Evolutionary conservation across 441 rosid genomes (phyloP).

Genomic region (Dalechampia spathulata): DNA sequence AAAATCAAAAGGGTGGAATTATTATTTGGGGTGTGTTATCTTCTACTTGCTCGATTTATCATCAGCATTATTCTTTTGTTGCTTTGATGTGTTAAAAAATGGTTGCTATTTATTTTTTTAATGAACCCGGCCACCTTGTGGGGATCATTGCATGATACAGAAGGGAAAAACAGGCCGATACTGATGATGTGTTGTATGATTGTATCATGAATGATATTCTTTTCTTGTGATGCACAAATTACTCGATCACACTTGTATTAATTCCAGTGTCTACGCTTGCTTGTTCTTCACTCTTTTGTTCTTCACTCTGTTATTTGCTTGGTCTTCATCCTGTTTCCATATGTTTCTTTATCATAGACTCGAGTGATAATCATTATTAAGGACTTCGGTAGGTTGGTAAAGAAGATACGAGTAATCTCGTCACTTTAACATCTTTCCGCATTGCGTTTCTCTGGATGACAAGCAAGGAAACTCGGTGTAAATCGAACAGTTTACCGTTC

Average conservation of each 20-base stretch:
- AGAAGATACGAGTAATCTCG: too few species aligned
- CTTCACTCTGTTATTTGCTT: too few species aligned
- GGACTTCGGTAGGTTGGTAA: too few species aligned
- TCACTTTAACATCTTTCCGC: too few species aligned
- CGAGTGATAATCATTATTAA: too few species aligned
- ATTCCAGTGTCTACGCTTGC: neutral
- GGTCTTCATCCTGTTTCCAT: too few species aligned
- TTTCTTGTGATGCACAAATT: slow-evolving; percentile 23
- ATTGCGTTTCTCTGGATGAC: too few species aligned
- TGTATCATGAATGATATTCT: slow-evolving; percentile 13
- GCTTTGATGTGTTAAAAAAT: slow-evolving; percentile 14
- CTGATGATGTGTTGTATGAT: slow-evolving; percentile 2
- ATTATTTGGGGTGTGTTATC: slow-evolving; percentile 25
- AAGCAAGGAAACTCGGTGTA: too few species aligned
- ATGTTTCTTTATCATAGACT: too few species aligned
- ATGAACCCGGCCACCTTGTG: slow-evolving; percentile 8
- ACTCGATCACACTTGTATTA: slow-evolving; percentile 2
- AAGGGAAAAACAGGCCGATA: slow-evolving; percentile 10
- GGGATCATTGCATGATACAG: slow-evolving; percentile 12
- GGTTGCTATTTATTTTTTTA: slow-evolving; percentile 13
- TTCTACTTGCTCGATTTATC: slow-evolving; percentile 11
- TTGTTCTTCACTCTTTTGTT: neutral
- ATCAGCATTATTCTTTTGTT: slow-evolving; percentile 7
- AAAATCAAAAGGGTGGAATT: slow-evolving; percentile 10
- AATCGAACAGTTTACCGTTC: too few species aligned